Conservation (phyloP, 805 yeast species). For the Candida pseudoglaebosa region DNA sequence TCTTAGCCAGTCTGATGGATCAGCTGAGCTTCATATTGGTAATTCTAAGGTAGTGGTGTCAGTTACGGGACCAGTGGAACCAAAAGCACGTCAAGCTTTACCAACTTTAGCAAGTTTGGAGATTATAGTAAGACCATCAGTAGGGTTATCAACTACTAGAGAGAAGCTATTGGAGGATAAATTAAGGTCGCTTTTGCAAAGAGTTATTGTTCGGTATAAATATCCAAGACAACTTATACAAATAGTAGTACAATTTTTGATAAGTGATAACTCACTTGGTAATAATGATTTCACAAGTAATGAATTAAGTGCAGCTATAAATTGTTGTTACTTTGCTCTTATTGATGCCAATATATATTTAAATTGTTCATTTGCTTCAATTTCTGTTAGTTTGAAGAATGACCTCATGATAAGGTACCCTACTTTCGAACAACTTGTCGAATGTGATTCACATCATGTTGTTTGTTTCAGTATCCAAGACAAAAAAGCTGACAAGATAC, state of each 20-base stretch:
- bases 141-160: slow-evolving; percentile 70
- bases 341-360: slow-evolving; percentile 77
- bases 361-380: slow-evolving; percentile 56
- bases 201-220: slow-evolving; percentile 54
- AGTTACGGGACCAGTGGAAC: slow-evolving; percentile 89
- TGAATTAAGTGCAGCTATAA: slow-evolving; percentile 67
- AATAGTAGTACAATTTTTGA: slow-evolving; percentile 38
- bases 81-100: slow-evolving; percentile 74
- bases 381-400: slow-evolving; percentile 40
- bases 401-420: slow-evolving; percentile 42
- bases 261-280: slow-evolving; percentile 19
- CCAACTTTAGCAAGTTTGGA: slow-evolving; percentile 79
- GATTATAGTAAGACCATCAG: slow-evolving; percentile 71
- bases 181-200: slow-evolving; percentile 55
- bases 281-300: slow-evolving; percentile 31
- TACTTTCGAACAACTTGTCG: slow-evolving; percentile 34
- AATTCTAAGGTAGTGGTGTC: slow-evolving; percentile 63
- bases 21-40: slow-evolving; percentile 54
- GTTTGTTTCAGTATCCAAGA: slow-evolving; percentile 56
- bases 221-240: slow-evolving; percentile 71
- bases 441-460: slow-evolving; percentile 58
- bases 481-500: slow-evolving; percentile 48
- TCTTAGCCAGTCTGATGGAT: slow-evolving; percentile 73
- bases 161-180: slow-evolving; percentile 76
- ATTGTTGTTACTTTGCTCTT: slow-evolving; percentile 70